Evolutionary conservation across 352 stramenopile genomes (phyloP), one percentile per base, ranked within the genome.

Genomic region (Phytophthora pseudosyringae): DNA sequence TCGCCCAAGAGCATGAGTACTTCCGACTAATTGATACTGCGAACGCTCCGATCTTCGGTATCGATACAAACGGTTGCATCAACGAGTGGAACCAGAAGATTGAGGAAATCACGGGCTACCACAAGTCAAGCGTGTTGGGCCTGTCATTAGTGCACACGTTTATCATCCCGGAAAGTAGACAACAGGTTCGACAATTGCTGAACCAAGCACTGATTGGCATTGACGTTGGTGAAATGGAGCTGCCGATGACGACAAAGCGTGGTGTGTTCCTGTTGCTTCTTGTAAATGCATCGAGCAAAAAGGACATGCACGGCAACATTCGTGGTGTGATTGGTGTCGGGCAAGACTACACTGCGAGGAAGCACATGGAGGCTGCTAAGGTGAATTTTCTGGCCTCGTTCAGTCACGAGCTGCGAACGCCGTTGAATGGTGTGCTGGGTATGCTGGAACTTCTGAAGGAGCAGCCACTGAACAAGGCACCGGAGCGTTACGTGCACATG

Each of bases 261-360:
- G 84, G 81, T 6, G 59, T 64, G 11, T 88, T 89, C 36, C 67
- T 95, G 49, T 56, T 94, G 35, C 59, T 94, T 5, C 69, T 94
- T 39, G 87, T 94, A 32, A 95, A 94, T 44, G 85, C 85, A 0
- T 94, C 85, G 0, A 94, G 84, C 43, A 95, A 96, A 53, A 93
- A 96, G 50, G 91, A 98, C 63, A 90, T 90, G 73, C 88, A 97
- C 31, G 90, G 91, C 25, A 97, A 96, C 52, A 90, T 98, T 64
- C 88, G 95, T 36, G 94, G 93, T 47, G 92, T 97, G 25, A 96
- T 98, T 49, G 88, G 87, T 61, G 90, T 98, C 41, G 91, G 89
- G 10, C 93, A 98, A 73, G 94, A 98, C 67, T 94, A 98, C 59
- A 98, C 94, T 10, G 87, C 85, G 2, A 75, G 86, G 16, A 94